Evolutionary conservation across 2,329 filamentous ascomycete genomes (phyloP), one percentile per base, ranked within the genome.

Genomic region (Pseudopithomyces chartarum): DNA sequence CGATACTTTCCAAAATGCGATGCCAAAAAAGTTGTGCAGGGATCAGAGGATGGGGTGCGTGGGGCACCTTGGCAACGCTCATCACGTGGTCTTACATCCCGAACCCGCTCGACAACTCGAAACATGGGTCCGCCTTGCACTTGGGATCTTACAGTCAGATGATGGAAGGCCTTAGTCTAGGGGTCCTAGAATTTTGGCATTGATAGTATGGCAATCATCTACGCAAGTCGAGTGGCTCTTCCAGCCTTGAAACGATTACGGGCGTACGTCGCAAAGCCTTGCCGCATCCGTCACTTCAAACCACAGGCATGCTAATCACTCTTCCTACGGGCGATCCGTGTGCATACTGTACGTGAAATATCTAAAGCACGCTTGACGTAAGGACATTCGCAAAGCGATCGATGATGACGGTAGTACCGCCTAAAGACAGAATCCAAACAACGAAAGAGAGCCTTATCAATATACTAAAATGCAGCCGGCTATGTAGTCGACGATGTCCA

Each of bases 21-120:
- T 26, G 36, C 48, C 48, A 33, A 26, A 51, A 51, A 51, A 51
- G 48, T 51, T 51, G 48, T 51, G 48, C 48, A 51, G 48, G 48
- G 38, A 51, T 42, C 34, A 40, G 13, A 17, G 15, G 3, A 10
- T 40, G 38, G 38, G 38, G 19, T 10, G 38, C n/a, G 38, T 40
- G 38, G 38, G 38, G 38, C 38, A 40, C 7, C 15, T 38, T 13
- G 12, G 34, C 34, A 38, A 38, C 34, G 34, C 34, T 38, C 34
- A 38, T 4, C 34, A 13, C 12, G 12, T 13, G 34, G 13, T 13
- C 34, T n/a, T 13, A 6, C 12, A 13, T 38, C 5, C 11, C 12
- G n/a, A n/a, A n/a, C n/a, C n/a, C n/a, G 34, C 12, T 38, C 5
- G 34, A 38, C 26, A 29, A 5, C 13, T 38, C 6, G 12, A n/a